Percentiles rank a stretch among this genome's conserved stretches.
phyloP scores from a whole-genome alignment of 441 rosid genomes.

The Euphorbia neoarborescens region DNA sequence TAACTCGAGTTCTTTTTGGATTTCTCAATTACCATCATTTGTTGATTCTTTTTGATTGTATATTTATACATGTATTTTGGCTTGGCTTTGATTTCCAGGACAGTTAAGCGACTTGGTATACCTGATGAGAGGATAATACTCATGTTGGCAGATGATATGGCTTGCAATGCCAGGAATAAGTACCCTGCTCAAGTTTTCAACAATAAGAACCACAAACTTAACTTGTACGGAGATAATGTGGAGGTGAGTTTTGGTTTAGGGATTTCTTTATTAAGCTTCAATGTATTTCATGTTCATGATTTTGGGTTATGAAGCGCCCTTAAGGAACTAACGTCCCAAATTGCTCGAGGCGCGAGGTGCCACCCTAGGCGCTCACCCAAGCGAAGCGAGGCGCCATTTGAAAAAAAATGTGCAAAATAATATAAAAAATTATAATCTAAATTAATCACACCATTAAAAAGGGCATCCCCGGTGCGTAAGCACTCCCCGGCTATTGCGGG shows the following conservation, averaged over 20 bases:
- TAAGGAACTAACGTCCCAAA: too few relatives aligned
- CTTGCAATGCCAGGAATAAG: conserved; percentile 88
- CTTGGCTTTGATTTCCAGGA: conserved; percentile 40
- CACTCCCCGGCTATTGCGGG: too few relatives aligned
- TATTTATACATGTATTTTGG: conserved; percentile 8
- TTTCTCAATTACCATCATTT: not conserved
- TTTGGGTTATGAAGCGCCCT: not conserved
- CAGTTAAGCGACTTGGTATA: conserved; percentile 87
- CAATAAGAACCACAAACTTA: conserved; percentile 85
- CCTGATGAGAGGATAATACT: conserved; percentile 94
- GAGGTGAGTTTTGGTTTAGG: conserved; percentile 48
- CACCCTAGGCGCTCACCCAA: too few relatives aligned
- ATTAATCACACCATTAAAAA: too few relatives aligned
- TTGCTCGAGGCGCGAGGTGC: too few relatives aligned
- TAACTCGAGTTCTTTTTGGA: conserved; percentile 11
- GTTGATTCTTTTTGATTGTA: not conserved
- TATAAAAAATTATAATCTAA: too few relatives aligned
- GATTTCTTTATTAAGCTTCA: not conserved
- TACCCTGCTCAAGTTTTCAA: conserved; percentile 97
- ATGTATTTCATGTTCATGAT: not conserved
- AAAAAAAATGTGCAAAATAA: too few relatives aligned
- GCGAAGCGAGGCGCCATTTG: too few relatives aligned
- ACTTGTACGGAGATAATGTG: conserved; percentile 92
- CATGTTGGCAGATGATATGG: conserved; percentile 98
- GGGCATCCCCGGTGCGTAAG: too few relatives aligned